Conservation (phyloP, 805 yeast species). For the Komagataella kurtzmanii region DNA sequence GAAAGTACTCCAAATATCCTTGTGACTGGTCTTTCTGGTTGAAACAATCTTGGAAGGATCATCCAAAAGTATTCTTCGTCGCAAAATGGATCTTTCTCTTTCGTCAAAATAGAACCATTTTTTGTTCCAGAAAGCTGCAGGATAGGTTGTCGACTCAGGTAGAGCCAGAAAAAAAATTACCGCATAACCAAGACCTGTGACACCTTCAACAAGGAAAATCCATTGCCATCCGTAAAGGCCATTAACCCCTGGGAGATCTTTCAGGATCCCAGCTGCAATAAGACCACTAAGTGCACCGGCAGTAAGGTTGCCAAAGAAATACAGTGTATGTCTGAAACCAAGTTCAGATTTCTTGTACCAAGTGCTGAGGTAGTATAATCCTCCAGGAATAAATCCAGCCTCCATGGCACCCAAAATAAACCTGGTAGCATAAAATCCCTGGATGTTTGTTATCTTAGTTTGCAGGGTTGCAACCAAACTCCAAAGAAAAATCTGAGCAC, state of each 20-base stretch:
- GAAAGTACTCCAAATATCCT: no score
- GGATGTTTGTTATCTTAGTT: constrained; percentile 17
- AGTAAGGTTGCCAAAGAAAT: constrained; percentile 20
- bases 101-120: no score
- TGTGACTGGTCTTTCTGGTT: no score
- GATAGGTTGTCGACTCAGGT: no score
- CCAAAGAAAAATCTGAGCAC: constrained; percentile 18
- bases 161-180: constrained; percentile 16
- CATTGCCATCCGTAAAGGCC: constrained; percentile 38
- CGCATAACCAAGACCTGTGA: constrained; percentile 21
- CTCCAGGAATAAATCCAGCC: constrained; percentile 30
- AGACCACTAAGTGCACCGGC: constrained; percentile 25
- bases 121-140: no score
- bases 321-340: constrained; percentile 21
- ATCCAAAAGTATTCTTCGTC: no score
- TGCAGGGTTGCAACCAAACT: constrained; percentile 21
- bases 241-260: constrained; percentile 15
- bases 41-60: no score
- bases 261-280: constrained; percentile 24
- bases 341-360: constrained; percentile 26
- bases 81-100: no score
- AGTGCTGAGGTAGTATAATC: constrained; percentile 21
- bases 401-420: constrained; percentile 26
- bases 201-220: constrained; percentile 36
- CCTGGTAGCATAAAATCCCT: constrained; percentile 15